Conservation (phyloP, 345 rosid species). For the Acer saccharum region DNA sequence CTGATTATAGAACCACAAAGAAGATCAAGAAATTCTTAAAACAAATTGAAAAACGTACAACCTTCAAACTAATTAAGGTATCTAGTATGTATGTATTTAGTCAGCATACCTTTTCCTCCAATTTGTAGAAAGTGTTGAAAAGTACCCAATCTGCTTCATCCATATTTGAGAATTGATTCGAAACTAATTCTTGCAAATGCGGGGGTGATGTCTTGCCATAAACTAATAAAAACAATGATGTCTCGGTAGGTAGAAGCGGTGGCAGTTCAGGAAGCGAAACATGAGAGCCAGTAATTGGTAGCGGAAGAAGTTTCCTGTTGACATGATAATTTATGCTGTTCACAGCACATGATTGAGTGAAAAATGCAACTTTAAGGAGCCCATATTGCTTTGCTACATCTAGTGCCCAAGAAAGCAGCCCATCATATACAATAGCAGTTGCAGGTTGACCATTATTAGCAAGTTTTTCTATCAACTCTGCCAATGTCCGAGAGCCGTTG, state of each 20-base stretch:
- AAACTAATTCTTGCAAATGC: not conserved
- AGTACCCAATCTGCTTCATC: constrained; percentile 32
- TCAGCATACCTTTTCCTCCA: constrained; percentile 30
- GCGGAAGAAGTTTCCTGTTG: constrained; percentile 10
- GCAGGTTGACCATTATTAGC: not conserved
- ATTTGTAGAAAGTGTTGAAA: constrained; percentile 21
- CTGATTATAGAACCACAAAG: not conserved
- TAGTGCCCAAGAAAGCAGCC: constrained; percentile 32
- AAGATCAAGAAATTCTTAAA: not conserved
- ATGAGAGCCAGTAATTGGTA: constrained; percentile 15
- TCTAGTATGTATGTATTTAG: not conserved
- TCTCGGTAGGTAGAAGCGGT: constrained; percentile 14
- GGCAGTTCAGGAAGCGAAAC: constrained; percentile 36
- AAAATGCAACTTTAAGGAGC: constrained; percentile 26
- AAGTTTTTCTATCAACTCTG: no score
- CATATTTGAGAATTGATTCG: constrained; percentile 30
- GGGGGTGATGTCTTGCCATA: not conserved
- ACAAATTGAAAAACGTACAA: not conserved
- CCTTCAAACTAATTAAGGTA: not conserved
- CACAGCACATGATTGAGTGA: constrained; percentile 37
- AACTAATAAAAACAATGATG: constrained; percentile 25
- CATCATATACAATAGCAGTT: constrained; percentile 26
- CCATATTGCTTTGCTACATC: constrained; percentile 37
- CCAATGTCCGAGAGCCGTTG: no score
- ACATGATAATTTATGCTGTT: constrained; percentile 18